Conservation (phyloP, 1,139 yeast species). For the Yamadazyma epiphylla region DNA sequence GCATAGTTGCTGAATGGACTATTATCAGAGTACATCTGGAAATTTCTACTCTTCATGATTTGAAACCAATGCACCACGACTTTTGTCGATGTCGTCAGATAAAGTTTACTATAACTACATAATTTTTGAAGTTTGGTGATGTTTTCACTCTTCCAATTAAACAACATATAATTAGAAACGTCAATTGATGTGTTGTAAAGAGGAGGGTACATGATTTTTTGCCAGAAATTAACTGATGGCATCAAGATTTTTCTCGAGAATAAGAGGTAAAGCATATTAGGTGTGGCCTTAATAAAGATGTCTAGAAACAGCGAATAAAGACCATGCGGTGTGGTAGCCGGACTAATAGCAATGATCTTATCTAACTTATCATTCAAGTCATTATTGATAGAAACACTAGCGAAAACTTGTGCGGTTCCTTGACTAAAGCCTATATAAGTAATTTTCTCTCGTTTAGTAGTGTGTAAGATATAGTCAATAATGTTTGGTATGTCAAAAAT, state of each 20-base stretch:
- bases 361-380: conserved; percentile 65
- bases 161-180: conserved; percentile 57
- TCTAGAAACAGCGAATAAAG: conserved; percentile 73
- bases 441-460: conserved; percentile 30
- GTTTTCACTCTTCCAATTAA: conserved; percentile 74
- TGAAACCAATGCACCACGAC: conserved; percentile 97
- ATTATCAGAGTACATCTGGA: conserved; percentile 82
- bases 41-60: conserved; percentile 71
- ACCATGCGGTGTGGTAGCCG: conserved; percentile 93
- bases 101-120: conserved; percentile 76
- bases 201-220: conserved; percentile 76
- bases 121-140: conserved; percentile 70
- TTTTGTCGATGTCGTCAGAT: conserved; percentile 88
- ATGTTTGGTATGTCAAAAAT: conserved; percentile 44
- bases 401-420: conserved; percentile 90
- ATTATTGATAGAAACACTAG: conserved; percentile 69
- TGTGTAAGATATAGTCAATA: conserved; percentile 32
- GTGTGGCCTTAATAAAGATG: conserved; percentile 73
- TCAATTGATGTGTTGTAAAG: conserved; percentile 74
- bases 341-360: conserved; percentile 77
- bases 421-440: conserved; percentile 85
- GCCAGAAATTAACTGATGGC: conserved; percentile 83
- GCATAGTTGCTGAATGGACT: conserved; percentile 21
- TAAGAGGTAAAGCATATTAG: conserved; percentile 65
- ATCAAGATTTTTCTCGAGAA: conserved; percentile 74